Evolutionary conservation across 2,329 filamentous ascomycete genomes (phyloP), one percentile per base, ranked within the genome.

Genomic region (Basipetospora chlamydospora): DNA sequence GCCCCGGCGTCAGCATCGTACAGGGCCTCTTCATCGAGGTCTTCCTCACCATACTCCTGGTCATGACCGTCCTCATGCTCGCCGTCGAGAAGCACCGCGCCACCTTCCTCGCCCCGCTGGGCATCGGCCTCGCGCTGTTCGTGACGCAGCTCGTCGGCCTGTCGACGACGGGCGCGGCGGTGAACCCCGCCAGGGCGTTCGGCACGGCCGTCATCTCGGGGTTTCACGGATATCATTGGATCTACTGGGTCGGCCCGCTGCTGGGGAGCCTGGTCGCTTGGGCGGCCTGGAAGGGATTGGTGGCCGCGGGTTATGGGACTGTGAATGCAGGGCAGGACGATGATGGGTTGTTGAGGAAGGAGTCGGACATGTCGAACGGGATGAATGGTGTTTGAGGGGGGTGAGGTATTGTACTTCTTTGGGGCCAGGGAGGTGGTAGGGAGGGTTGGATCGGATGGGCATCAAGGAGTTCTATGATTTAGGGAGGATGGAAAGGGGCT

Each of bases 81-180:
- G 78, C 77, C 0, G 71, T 73, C 4, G 77, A 83, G 51, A 84
- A 85, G 57, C 78, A 84, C 52, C 74, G 76, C 30, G 72, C 73
- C 3, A 85, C 80, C 0, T 82, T 67, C 49, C 57, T 84, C 2
- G 80, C 80, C 0, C 80, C 80, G 0, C 58, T 85, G 3, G 78
- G 76, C 10, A 82, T 86, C 45, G 81, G 81, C 1, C 55, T 83
- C 2, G 63, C 78, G 0, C 64, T 85, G 37, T 84, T 85, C 52
- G 66, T 84, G 29, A 58, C 59, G 5, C 57, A 67, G 49, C 51
- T 66, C 35, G 55, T 51, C 26, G 57, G 58, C 18, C 60, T 64
- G 16, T 59, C 61, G 43, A 68, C 57, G 43, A 67, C 65, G 2
- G 61, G 61, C 16, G 64, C 61, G 5, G 59, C 56, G 8, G 55